phyloP scores from a whole-genome alignment of 1,284 basidiomycete genomes.

The Ustilago nuda region DNA sequence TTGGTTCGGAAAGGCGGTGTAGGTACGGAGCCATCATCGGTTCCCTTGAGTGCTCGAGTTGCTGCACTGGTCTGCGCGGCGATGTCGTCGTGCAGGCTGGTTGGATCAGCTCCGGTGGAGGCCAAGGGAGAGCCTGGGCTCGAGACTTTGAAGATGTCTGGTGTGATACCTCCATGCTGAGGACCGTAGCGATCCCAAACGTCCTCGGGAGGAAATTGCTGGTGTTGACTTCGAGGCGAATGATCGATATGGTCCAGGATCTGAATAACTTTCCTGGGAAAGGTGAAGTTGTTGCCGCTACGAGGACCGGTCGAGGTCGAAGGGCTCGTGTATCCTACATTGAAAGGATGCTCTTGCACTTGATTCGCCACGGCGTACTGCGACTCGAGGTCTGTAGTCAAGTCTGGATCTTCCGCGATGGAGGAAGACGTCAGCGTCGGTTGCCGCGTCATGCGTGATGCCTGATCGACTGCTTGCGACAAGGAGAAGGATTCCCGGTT shows the following conservation, averaged over 20 bases:
- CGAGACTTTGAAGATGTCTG: conserved; percentile 12
- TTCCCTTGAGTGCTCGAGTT: conserved; percentile 60
- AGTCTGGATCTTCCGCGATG: conserved; percentile 22
- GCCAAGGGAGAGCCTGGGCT: conserved; percentile 7
- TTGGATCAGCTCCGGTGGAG: conserved; percentile 15
- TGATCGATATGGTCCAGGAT: conserved; percentile 4
- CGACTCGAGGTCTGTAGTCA: conserved; percentile 10
- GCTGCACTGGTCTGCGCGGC: conserved; percentile 61
- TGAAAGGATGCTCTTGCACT: conserved; percentile 37
- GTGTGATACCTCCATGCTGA: conserved; percentile 16
- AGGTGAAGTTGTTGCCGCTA: conserved; percentile 3
- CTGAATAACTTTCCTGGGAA: neutral
- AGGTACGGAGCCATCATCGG: conserved; percentile 29
- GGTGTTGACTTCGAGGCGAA: conserved; percentile 24
- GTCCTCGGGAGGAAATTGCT: conserved; percentile 27
- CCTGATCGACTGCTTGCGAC: conserved; percentile 47
- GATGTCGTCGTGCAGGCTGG: conserved; percentile 51
- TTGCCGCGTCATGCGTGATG: conserved; percentile 22
- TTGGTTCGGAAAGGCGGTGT: conserved; percentile 47
- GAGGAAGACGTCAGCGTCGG: conserved; percentile 7
- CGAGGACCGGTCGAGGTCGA: neutral
- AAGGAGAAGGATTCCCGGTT: conserved; percentile 46
- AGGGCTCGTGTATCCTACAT: conserved; percentile 33
- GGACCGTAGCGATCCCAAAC: conserved; percentile 39
- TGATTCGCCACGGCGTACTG: conserved; percentile 10